Evolutionary conservation across 192 early-diverging fungal genomes (phyloP).

Genomic region (Umbelopsis vinacea): DNA sequence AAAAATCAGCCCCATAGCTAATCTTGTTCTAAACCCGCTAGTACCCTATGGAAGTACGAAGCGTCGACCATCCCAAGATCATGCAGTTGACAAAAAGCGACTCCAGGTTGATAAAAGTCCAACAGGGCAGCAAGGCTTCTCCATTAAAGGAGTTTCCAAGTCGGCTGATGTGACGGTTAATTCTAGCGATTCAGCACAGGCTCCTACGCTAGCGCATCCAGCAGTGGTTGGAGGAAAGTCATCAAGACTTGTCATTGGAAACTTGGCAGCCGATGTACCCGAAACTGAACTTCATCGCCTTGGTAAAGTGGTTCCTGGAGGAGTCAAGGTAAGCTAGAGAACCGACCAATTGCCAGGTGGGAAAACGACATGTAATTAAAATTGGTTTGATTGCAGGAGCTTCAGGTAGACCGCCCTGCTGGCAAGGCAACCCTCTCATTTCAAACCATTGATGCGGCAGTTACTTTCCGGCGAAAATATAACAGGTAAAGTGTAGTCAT

Average conservation of each 20-base stretch:
- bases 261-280: neutral
- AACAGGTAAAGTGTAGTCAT: constrained; percentile 23
- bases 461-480: constrained; percentile 30
- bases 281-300: constrained; percentile 19
- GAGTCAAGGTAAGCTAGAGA: constrained; percentile 23
- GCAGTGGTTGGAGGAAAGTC: constrained; percentile 9
- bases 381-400: constrained; percentile 5
- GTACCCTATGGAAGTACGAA: constrained; percentile 10
- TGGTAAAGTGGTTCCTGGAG: constrained; percentile 21
- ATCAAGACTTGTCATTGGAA: neutral
- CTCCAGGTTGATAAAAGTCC: neutral
- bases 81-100: neutral
- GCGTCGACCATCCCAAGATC: neutral
- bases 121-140: neutral
- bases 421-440: constrained; percentile 25
- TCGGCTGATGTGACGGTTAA: neutral
- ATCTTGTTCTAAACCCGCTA: neutral
- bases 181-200: neutral
- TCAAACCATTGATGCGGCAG: constrained; percentile 24
- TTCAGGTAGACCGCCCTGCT: constrained; percentile 22
- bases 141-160: neutral
- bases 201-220: neutral
- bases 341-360: neutral
- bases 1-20: too few relatives aligned
- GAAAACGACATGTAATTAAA: neutral